Evolutionary conservation across 2,329 filamentous ascomycete species (phyloP).

Genomic region (Fonsecaea monophora): DNA sequence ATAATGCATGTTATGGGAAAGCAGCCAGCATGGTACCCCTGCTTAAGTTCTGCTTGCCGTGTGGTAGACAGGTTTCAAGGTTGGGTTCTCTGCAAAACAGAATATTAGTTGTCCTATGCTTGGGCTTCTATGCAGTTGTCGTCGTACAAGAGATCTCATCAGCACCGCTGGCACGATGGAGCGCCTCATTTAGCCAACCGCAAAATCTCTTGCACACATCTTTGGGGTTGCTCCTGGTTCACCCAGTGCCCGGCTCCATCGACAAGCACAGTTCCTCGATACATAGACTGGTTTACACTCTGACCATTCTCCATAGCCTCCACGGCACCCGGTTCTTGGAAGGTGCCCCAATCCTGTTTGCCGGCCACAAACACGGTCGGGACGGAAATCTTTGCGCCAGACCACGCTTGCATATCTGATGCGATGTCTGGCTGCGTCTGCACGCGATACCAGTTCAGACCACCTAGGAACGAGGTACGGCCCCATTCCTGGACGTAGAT

Average conservation of each 20-base stretch:
- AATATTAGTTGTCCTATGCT: not conserved
- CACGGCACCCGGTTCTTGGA: constrained; percentile 69
- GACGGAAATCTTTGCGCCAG: constrained; percentile 66
- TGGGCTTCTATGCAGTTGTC: not conserved
- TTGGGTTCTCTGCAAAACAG: not conserved
- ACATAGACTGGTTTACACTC: constrained; percentile 62
- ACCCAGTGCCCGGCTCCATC: constrained; percentile 73
- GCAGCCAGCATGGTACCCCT: constrained; percentile 23
- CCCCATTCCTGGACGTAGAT: constrained; percentile 68
- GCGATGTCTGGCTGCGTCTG: constrained; percentile 58
- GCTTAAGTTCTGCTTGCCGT: constrained; percentile 17
- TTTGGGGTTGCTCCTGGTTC: constrained; percentile 68
- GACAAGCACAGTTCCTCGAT: constrained; percentile 58
- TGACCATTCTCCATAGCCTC: constrained; percentile 64
- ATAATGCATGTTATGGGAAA: constrained; percentile 11
- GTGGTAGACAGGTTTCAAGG: not conserved
- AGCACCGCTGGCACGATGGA: not conserved
- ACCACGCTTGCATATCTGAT: constrained; percentile 64
- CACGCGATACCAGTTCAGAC: constrained; percentile 71
- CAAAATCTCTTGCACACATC: constrained; percentile 57
- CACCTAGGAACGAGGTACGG: constrained; percentile 69
- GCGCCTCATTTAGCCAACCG: constrained; percentile 46
- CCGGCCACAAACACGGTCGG: constrained; percentile 69
- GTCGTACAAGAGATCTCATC: not conserved
- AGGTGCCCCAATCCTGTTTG: constrained; percentile 70